Evolutionary conservation across 1,284 basidiomycete species (phyloP).

Genomic region (Sporisorium graminicola): DNA sequence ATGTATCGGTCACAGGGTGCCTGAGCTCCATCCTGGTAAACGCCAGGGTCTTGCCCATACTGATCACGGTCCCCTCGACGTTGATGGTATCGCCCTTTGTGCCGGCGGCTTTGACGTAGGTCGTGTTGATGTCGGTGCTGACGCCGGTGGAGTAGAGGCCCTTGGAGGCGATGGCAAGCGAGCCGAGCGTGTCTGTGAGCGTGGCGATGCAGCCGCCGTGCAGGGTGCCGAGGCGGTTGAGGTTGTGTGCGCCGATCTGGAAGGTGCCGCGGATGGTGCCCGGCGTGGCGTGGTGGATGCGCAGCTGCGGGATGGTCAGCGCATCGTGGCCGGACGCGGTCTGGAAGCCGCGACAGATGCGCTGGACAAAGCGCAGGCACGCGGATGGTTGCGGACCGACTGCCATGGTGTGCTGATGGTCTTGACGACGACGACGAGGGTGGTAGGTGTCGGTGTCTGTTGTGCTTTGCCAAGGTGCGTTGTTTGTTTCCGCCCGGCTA

Average conservation of each 20-base stretch:
- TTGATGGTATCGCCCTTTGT: conserved; percentile 45
- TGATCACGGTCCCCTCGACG: conserved; percentile 49
- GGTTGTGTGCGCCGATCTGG: conserved; percentile 50
- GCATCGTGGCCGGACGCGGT: conserved; percentile 58
- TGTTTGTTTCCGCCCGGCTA: no score
- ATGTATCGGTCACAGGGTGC: conserved; percentile 51
- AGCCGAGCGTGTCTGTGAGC: conserved; percentile 86
- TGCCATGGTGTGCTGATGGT: conserved; percentile 16
- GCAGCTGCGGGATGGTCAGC: conserved; percentile 52
- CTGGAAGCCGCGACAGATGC: conserved; percentile 40
- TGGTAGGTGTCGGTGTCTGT: conserved; percentile 6
- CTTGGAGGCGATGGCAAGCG: conserved; percentile 82
- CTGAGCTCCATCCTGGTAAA: conserved; percentile 64
- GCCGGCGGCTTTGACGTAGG: conserved; percentile 82
- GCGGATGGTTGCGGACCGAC: conserved; percentile 24
- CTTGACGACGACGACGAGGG: neutral
- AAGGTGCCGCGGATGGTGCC: conserved; percentile 55
- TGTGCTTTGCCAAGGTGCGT: no score
- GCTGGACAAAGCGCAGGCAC: conserved; percentile 55
- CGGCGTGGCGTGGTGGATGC: conserved; percentile 50
- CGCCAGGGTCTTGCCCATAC: conserved; percentile 63
- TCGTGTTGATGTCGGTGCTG: conserved; percentile 86
- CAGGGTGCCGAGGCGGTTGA: conserved; percentile 72
- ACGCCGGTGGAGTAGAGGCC: conserved; percentile 88
- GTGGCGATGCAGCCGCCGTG: conserved; percentile 88